phyloP scores from a whole-genome alignment of 176 grass and related monocot species.

The Bromus sterilis region DNA sequence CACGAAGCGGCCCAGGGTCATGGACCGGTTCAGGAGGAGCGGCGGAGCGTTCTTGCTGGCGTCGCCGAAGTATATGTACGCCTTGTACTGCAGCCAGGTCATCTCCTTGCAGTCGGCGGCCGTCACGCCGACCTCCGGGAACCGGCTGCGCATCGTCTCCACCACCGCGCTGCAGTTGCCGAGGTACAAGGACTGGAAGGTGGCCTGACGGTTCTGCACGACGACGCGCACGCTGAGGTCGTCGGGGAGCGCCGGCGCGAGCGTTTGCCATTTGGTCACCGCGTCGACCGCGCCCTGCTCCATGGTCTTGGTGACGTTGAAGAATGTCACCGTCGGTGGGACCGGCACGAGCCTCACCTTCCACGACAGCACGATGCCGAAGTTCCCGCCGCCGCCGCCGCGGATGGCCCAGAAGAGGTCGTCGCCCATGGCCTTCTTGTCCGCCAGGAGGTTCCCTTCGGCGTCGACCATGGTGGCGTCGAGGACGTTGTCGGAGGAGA shows the following conservation, averaged over 20 bases:
- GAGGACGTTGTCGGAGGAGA: neutral
- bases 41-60: neutral
- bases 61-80: neutral
- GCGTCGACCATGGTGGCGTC: neutral
- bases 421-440: slow-evolving; percentile 25
- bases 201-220: neutral
- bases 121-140: neutral
- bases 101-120: neutral
- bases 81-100: neutral
- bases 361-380: slow-evolving; percentile 29
- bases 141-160: neutral
- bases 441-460: neutral
- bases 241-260: neutral
- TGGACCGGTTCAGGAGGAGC: neutral
- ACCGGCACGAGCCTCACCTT: slow-evolving; percentile 25
- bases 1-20: neutral
- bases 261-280: neutral
- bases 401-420: slow-evolving; percentile 39
- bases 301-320: neutral
- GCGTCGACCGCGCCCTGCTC: neutral
- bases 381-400: slow-evolving; percentile 16
- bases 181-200: neutral
- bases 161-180: neutral
- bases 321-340: neutral
- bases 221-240: neutral